These are phyloP conservation scores for Hymenoscyphus linearis DNA, from an alignment of 2,329 filamentous ascomycete genomes.

Conservation along the genomic window DNA sequence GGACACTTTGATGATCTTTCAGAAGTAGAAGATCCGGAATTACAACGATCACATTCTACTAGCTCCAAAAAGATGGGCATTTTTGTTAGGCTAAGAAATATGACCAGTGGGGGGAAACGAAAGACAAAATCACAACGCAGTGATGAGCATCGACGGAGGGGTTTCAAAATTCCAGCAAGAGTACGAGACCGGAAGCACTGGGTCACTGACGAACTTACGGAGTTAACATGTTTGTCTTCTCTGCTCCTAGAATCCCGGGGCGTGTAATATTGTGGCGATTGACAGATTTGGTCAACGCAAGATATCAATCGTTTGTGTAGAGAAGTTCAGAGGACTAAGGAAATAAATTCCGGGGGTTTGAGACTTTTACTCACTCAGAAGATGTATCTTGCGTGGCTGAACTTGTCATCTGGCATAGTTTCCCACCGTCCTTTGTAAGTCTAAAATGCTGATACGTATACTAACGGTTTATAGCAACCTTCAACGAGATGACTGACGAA, in stretches of 20 bases:
- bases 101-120: conserved; percentile 21
- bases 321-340: not conserved
- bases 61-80: conserved; percentile 30
- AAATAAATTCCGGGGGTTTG: not conserved
- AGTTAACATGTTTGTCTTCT: conserved; percentile 36
- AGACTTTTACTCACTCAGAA: not conserved
- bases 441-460: not conserved
- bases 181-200: conserved; percentile 71
- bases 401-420: not conserved
- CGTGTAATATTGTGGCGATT: not conserved
- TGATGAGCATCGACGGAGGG: conserved; percentile 33
- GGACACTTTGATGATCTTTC: conserved; percentile 20
- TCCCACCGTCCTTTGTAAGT: not conserved
- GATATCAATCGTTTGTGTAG: not conserved
- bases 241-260: not conserved
- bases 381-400: not conserved
- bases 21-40: conserved; percentile 21
- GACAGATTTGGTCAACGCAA: not conserved
- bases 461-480: conserved; percentile 60
- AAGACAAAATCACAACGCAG: conserved; percentile 35
- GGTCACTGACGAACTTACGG: conserved; percentile 79
- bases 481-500: conserved; percentile 93
- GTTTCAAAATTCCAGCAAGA: conserved; percentile 80
- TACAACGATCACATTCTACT: conserved; percentile 25
- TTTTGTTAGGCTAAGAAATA: conserved; percentile 25